These are phyloP conservation scores for Lactifluus volemus DNA, from an alignment of 768 basidiomycete genomes.

Conservation along the genomic window DNA sequence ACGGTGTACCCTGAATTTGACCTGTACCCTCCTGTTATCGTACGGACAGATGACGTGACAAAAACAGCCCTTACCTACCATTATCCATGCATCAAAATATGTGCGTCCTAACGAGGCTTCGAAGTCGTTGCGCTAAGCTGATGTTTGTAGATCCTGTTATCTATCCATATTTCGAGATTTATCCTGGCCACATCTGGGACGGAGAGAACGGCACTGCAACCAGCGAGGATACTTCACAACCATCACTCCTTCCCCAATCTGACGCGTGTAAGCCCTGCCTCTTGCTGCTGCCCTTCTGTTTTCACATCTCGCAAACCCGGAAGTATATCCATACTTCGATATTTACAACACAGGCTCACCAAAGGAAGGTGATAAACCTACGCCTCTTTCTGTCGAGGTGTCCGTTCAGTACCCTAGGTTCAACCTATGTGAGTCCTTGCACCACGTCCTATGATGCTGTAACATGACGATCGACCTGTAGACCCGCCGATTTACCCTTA, in stretches of 20 bases:
- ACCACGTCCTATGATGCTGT: background rate
- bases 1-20: conserved; percentile 11
- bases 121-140: background rate
- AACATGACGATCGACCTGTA: conserved; percentile 2
- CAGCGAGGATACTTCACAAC: conserved; percentile 18
- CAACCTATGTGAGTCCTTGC: conserved; percentile 20
- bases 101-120: background rate
- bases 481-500: conserved; percentile 24
- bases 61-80: background rate
- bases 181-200: conserved; percentile 6
- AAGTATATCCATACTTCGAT: conserved; percentile 24
- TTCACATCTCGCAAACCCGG: conserved; percentile 2
- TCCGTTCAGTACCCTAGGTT: conserved; percentile 22
- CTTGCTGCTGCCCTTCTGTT: background rate
- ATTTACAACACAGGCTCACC: conserved; percentile 18
- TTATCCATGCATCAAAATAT: conserved; percentile 2
- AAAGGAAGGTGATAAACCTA: background rate
- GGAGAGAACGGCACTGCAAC: background rate
- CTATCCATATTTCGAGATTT: conserved; percentile 18
- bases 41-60: background rate
- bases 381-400: background rate
- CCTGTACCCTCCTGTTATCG: conserved; percentile 5
- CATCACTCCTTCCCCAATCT: background rate
- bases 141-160: conserved; percentile 3
- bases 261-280: conserved; percentile 5